A percentile compares a stretch with the other conserved stretches of the same genome.
phyloP scores from a whole-genome alignment of 2,329 filamentous ascomycete species.

The Colletotrichum sp. region DNA sequence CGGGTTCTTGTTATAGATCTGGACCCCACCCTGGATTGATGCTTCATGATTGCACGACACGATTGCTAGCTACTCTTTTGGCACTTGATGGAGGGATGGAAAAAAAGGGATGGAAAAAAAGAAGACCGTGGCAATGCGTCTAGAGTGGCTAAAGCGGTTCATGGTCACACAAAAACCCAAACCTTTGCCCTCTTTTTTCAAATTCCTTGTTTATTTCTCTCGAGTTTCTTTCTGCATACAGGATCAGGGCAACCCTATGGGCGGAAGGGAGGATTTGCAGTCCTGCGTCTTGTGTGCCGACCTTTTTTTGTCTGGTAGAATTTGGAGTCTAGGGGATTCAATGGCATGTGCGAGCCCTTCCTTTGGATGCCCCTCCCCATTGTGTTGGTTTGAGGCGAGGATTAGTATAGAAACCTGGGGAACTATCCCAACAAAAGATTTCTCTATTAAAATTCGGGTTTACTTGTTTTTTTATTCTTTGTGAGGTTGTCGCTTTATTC shows the following conservation, averaged over 20 bases:
- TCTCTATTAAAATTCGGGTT: background rate
- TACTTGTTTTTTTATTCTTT: slow-evolving; percentile 5
- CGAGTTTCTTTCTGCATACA: slow-evolving; percentile 19
- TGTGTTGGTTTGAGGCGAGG: slow-evolving; percentile 17
- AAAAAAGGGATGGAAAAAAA: background rate
- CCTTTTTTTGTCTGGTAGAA: slow-evolving; percentile 13
- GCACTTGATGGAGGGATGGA: slow-evolving; percentile 1
- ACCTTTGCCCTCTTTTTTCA: background rate
- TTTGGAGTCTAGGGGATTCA: slow-evolving; percentile 13
- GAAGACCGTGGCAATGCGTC: slow-evolving; percentile 2
- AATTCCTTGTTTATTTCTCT: background rate
- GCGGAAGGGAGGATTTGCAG: slow-evolving; percentile 3
- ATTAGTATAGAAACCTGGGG: slow-evolving; percentile 19
- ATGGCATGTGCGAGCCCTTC: slow-evolving; percentile 5
- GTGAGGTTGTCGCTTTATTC: slow-evolving; percentile 13
- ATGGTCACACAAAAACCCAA: background rate
- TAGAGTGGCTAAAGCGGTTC: slow-evolving; percentile 8
- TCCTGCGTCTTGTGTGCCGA: slow-evolving; percentile 11
- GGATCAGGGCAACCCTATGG: slow-evolving; percentile 20
- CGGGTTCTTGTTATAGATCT: slow-evolving; percentile 11
- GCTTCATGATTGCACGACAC: slow-evolving; percentile 22
- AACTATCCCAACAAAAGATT: slow-evolving; percentile 2
- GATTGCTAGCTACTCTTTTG: slow-evolving; percentile 11
- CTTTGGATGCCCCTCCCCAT: slow-evolving; percentile 16
- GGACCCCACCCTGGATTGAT: slow-evolving; percentile 10